Evolutionary conservation across 225 moss, liverwort and hornwort genomes (phyloP).

Genomic region (Marchantia paleacea): DNA sequence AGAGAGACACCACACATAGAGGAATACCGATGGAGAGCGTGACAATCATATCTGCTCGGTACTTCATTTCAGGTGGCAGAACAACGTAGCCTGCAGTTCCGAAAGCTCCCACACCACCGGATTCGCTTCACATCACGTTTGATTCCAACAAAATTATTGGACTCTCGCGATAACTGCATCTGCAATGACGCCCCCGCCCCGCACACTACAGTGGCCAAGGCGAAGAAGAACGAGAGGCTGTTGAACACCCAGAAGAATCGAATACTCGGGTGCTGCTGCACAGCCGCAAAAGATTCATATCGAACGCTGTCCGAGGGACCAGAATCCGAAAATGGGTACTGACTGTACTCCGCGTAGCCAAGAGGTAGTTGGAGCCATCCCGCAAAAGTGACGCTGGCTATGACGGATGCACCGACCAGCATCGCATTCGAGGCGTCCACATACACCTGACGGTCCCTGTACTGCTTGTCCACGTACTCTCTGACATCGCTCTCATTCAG

Average conservation of each 20-base stretch:
- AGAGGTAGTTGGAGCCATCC: conserved; percentile 44
- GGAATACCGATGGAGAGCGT: conserved; percentile 3
- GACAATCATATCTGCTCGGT: conserved; percentile 10
- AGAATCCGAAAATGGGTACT: conserved; percentile 8
- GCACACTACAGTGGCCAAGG: conserved; percentile 43
- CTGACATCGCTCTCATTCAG: conserved; percentile 15
- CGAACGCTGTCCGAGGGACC: conserved; percentile 6
- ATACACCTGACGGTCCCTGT: neutral
- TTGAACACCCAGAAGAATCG: conserved; percentile 46
- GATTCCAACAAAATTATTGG: neutral
- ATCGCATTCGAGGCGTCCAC: conserved; percentile 35
- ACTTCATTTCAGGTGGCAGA: conserved; percentile 22
- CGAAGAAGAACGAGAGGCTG: conserved; percentile 45
- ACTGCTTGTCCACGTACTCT: neutral
- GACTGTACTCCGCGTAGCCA: conserved; percentile 29
- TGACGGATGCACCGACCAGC: conserved; percentile 33
- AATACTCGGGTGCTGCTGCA: conserved; percentile 26
- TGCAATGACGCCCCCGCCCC: conserved; percentile 47
- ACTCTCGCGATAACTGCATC: neutral
- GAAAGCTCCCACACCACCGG: conserved; percentile 33
- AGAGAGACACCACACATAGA: conserved; percentile 1
- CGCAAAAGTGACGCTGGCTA: conserved; percentile 35
- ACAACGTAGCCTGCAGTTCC: conserved; percentile 31
- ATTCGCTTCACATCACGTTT: conserved; percentile 28
- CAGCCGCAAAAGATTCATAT: conserved; percentile 26